Base-by-base conservation (phyloP, 2,329 filamentous ascomycete genomes). In the Cladosporium colombiae region DNA sequence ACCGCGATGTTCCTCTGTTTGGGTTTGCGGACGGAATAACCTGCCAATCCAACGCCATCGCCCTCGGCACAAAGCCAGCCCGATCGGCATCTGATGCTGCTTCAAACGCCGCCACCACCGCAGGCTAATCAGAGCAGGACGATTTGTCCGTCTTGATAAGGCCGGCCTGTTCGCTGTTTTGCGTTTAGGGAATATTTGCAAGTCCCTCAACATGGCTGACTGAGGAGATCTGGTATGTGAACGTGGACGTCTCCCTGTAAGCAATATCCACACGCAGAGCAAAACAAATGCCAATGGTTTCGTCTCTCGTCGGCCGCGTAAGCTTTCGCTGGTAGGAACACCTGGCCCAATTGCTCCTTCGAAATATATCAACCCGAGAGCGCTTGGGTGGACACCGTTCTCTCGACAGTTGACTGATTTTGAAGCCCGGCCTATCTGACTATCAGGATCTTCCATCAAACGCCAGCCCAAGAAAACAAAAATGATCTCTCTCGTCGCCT, bases 401-500 rank as follows among this genome's bases (percentile, higher is more conserved):
- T 29, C 33, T 40, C 31, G n/a, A 35, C 16, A 3, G 23, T 21
- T 31, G n/a, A 29, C 16, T 16, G 11, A 27, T 21, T 33, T 52
- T 6, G 23, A 52, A 31, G 16, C 25, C 35, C 4, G 27, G 21
- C 52, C 13, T 31, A 18, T 14, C 5, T 44, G 37, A 29, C 58
- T 23, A 27, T 11, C n/a, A 52, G 7, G 21, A 56, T 3, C 55
- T 27, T 23, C 33, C 70, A 56, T 57, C 8, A 1, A 21, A 23
- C 11, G 6, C 23, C 29, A 55, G 40, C 16, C n/a, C 16, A 33
- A n/a, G 7, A 23, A 7, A n/a, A 21, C 27, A 18, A 46, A 14
- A 23, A 77, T 77, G 76, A 76, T 78, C 61, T 68, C 70, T 21
- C 74, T 79, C 55, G 73, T 78, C 37, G 77, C 76, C 23, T 78